phyloP scores from a whole-genome alignment of 768 basidiomycete genomes.

The Lentinula sp. region DNA sequence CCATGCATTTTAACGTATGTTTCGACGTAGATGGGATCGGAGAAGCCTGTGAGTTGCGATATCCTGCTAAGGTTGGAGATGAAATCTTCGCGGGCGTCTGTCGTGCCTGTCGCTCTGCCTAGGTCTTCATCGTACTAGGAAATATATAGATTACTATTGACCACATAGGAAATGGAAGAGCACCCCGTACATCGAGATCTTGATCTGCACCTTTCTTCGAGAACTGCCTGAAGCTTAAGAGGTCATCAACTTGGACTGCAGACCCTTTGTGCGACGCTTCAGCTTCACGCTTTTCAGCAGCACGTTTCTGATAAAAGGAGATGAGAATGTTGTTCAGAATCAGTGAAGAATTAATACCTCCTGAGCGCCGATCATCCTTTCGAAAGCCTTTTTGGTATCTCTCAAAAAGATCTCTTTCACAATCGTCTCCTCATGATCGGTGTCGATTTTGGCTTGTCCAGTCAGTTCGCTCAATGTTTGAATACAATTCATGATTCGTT shows the following conservation, averaged over 20 bases:
- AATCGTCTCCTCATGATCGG: constrained; percentile 18
- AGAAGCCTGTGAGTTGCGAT: constrained; percentile 96
- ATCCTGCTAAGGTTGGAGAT: constrained; percentile 91
- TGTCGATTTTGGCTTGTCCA: constrained; percentile 22
- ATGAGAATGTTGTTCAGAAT: background rate
- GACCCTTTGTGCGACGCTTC: constrained; percentile 58
- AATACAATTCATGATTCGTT: constrained; percentile 94
- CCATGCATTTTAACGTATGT: constrained; percentile 97
- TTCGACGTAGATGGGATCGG: constrained; percentile 97
- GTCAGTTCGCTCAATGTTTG: constrained; percentile 84
- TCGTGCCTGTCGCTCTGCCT: constrained; percentile 80
- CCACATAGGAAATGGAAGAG: background rate
- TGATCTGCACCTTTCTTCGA: constrained; percentile 86
- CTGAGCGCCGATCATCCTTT: constrained; percentile 93
- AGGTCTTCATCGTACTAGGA: constrained; percentile 83
- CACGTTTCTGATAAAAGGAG: constrained; percentile 61
- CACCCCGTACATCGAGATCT: constrained; percentile 55
- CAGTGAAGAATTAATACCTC: constrained; percentile 48
- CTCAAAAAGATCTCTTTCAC: constrained; percentile 71
- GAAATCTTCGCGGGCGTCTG: constrained; percentile 85
- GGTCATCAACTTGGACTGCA: constrained; percentile 89
- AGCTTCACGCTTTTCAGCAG: constrained; percentile 82
- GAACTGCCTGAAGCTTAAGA: constrained; percentile 90
- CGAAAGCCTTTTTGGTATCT: constrained; percentile 88
- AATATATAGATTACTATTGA: too few species aligned